Evolutionary conservation across 495 filamentous ascomycete genomes (phyloP).

Genomic region (Hyaloscypha hepaticicola): DNA sequence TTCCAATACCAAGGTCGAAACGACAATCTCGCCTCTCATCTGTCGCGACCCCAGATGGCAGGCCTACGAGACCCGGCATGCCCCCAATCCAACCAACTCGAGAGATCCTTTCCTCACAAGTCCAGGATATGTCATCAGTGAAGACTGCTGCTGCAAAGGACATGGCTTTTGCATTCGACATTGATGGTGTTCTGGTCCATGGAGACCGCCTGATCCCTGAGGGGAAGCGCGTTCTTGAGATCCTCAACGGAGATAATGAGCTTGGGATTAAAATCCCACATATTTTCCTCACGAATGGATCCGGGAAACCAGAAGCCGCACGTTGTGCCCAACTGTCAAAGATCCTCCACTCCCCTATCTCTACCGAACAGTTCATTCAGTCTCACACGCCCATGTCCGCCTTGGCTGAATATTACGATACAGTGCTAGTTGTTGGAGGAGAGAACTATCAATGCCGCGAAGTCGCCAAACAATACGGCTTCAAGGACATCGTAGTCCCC

Average conservation of each 20-base stretch:
- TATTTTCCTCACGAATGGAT: conserved; percentile 69
- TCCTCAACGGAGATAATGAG: conserved; percentile 66
- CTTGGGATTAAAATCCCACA: conserved; percentile 70
- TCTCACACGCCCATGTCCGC: conserved; percentile 67
- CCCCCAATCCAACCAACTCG: conserved; percentile 54
- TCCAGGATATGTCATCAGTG: conserved; percentile 68
- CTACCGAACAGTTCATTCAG: conserved; percentile 67
- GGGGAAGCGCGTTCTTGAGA: conserved; percentile 56
- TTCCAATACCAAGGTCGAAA: conserved; percentile 74
- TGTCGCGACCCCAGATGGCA: conserved; percentile 42
- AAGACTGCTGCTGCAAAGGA: conserved; percentile 65
- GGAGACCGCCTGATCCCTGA: conserved; percentile 63
- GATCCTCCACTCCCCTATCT: conserved; percentile 57
- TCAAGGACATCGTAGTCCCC: conserved; percentile 63
- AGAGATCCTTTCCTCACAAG: conserved; percentile 68
- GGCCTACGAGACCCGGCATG: conserved; percentile 42
- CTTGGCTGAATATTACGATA: conserved; percentile 64
- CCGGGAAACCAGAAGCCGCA: conserved; percentile 59
- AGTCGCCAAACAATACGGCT: conserved; percentile 64
- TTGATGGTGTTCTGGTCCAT: conserved; percentile 65
- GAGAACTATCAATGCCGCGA: conserved; percentile 66
- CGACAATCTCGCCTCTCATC: conserved; percentile 65
- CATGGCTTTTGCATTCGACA: conserved; percentile 68
- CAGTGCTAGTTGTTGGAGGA: conserved; percentile 64
- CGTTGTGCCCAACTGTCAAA: conserved; percentile 57